Percentiles rank a stretch among this genome's conserved stretches.
Conservation (phyloP, 352 stramenopile species). For the Pythium aristosporum region DNA sequence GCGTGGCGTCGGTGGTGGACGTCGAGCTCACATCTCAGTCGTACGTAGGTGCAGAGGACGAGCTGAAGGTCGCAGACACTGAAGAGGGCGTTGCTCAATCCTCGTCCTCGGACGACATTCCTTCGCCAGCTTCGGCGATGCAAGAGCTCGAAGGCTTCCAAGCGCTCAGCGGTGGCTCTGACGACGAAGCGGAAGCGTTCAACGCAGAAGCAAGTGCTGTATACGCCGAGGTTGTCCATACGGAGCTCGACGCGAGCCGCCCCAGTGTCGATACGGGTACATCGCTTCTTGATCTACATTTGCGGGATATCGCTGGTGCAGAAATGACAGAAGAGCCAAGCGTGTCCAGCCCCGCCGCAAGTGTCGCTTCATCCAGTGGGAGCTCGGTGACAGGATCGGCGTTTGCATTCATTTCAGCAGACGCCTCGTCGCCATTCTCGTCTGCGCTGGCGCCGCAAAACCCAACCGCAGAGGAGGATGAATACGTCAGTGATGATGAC, state of each 20-base stretch:
- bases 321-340: not conserved
- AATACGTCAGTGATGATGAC: not conserved
- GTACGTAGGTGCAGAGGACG: not conserved
- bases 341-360: constrained; percentile 10
- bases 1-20: too few relatives aligned
- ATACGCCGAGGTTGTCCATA: constrained; percentile 11
- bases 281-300: not conserved
- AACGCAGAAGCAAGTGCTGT: constrained; percentile 5
- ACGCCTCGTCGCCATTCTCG: constrained; percentile 3
- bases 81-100: not conserved
- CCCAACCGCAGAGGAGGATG: not conserved
- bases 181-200: constrained; percentile 3
- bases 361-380: constrained; percentile 14
- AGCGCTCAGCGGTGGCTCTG: constrained; percentile 1
- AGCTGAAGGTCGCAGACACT: not conserved
- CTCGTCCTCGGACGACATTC: not conserved
- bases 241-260: not conserved
- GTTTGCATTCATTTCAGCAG: constrained; percentile 20
- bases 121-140: not conserved
- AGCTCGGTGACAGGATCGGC: constrained; percentile 21
- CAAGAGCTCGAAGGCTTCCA: not conserved
- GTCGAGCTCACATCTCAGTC: not conserved
- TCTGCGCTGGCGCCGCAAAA: not conserved
- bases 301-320: not conserved
- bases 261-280: not conserved